Conservation (phyloP, 352 stramenopile genomes). For the Phytophthora sp. region DNA sequence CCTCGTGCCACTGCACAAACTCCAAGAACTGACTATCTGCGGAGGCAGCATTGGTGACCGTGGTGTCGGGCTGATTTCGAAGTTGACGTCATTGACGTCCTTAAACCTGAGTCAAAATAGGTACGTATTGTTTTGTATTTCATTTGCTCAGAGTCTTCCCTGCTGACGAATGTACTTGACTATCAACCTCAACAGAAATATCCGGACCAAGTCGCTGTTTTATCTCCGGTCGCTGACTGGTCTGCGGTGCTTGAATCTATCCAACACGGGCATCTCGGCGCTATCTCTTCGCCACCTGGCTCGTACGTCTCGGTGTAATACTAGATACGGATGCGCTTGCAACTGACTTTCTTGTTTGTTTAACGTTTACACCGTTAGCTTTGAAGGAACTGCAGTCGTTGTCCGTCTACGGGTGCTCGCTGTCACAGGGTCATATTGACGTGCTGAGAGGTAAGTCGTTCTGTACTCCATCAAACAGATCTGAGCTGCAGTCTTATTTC, state of each 20-base stretch:
- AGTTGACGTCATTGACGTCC: constrained; percentile 71
- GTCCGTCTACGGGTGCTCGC: constrained; percentile 60
- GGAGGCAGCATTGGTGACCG: constrained; percentile 70
- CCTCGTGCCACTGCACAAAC: constrained; percentile 48
- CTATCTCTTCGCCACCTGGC: constrained; percentile 75
- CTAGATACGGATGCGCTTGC: no score
- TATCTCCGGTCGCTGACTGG: constrained; percentile 61
- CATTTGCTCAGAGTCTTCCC: background rate
- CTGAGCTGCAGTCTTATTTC: background rate
- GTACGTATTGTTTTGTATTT: constrained; percentile 12
- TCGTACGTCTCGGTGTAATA: constrained; percentile 38
- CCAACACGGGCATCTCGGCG: constrained; percentile 71
- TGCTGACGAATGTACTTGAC: background rate
- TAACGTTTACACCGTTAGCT: no score
- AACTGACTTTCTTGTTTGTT: background rate
- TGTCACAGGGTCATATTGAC: constrained; percentile 59
- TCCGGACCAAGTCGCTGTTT: constrained; percentile 69
- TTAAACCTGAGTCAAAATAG: constrained; percentile 87
- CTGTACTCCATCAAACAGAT: background rate
- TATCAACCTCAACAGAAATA: constrained; percentile 51
- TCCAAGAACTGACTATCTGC: constrained; percentile 74
- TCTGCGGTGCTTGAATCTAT: constrained; percentile 77
- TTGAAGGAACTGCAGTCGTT: constrained; percentile 61
- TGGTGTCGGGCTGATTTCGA: constrained; percentile 77
- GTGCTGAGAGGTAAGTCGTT: constrained; percentile 48